phyloP scores from a whole-genome alignment of 2,329 filamentous ascomycete species.

The Colletotrichum scovillei region DNA sequence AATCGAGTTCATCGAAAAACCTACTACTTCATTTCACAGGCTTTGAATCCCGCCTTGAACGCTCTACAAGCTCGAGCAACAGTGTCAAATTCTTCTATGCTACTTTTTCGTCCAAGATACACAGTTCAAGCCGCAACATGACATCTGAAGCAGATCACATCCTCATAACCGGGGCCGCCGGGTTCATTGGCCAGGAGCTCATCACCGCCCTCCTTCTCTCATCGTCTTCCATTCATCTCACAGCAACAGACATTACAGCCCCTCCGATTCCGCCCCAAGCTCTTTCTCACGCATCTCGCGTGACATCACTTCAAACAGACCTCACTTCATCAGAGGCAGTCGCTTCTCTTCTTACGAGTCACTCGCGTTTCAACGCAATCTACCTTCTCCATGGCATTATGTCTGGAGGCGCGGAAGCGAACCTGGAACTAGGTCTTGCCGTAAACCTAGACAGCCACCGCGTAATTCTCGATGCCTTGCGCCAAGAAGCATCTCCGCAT shows the following conservation, averaged over 20 bases:
- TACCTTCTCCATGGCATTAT: slow-evolving; percentile 74
- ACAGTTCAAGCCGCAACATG: background rate
- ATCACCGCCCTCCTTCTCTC: slow-evolving; percentile 64
- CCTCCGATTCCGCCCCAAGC: slow-evolving; percentile 58
- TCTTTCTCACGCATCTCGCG: slow-evolving; percentile 41
- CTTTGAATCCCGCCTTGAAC: no score
- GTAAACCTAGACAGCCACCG: slow-evolving; percentile 71
- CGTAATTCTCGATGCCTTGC: slow-evolving; percentile 62
- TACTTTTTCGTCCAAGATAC: background rate
- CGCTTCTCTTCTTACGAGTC: slow-evolving; percentile 41
- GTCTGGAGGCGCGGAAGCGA: slow-evolving; percentile 70
- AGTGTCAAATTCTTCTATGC: background rate
- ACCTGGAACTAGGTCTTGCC: slow-evolving; percentile 63
- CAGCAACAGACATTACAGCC: slow-evolving; percentile 66
- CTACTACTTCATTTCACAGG: no score
- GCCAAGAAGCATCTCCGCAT: slow-evolving; percentile 43
- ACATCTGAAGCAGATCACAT: slow-evolving; percentile 47
- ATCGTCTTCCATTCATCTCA: slow-evolving; percentile 52
- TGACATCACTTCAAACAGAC: slow-evolving; percentile 43
- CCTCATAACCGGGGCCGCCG: slow-evolving; percentile 72
- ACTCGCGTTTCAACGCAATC: slow-evolving; percentile 53
- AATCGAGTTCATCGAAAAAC: background rate
- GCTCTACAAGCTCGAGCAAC: background rate
- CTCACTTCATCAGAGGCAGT: slow-evolving; percentile 47
- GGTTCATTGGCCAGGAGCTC: slow-evolving; percentile 73